A percentile compares a stretch with the other conserved stretches of the same genome.
Evolutionary conservation across 805 yeast genomes (phyloP).

Genomic region (Barnettozyma botsteinii): DNA sequence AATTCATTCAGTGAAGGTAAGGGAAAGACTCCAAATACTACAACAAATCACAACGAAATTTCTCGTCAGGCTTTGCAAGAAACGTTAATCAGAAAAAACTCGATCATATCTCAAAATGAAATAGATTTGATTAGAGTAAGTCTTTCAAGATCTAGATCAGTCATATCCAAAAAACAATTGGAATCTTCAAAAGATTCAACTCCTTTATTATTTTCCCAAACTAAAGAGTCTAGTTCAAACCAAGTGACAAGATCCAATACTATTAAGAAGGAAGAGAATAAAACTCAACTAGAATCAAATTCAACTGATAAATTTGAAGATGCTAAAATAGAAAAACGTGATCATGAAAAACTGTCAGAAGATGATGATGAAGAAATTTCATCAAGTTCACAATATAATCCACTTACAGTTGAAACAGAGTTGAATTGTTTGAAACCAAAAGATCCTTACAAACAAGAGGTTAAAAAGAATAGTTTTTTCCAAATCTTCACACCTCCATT

Average conservation of each 20-base stretch:
- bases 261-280: slow-evolving; percentile 1
- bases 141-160: slow-evolving; percentile 14
- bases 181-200: slow-evolving; percentile 3
- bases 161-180: slow-evolving; percentile 5
- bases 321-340: not conserved
- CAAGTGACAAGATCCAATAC: too few species aligned
- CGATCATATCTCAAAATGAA: slow-evolving; percentile 6
- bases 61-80: slow-evolving; percentile 7
- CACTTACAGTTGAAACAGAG: slow-evolving; percentile 11
- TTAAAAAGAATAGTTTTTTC: not conserved
- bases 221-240: not conserved
- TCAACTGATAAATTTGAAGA: not conserved
- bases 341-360: too few species aligned
- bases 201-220: slow-evolving; percentile 12
- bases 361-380: not conserved
- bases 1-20: not conserved
- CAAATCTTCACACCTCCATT: slow-evolving; percentile 7
- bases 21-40: not conserved
- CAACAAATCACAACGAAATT: not conserved
- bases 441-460: too few species aligned
- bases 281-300: not conserved
- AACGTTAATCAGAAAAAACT: slow-evolving; percentile 4
- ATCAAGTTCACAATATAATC: slow-evolving; percentile 1
- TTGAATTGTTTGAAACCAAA: slow-evolving; percentile 10
- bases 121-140: slow-evolving; percentile 8